Conservation (phyloP, 2,329 filamentous ascomycete species). For the Chrysosporium queenslandicum region DNA sequence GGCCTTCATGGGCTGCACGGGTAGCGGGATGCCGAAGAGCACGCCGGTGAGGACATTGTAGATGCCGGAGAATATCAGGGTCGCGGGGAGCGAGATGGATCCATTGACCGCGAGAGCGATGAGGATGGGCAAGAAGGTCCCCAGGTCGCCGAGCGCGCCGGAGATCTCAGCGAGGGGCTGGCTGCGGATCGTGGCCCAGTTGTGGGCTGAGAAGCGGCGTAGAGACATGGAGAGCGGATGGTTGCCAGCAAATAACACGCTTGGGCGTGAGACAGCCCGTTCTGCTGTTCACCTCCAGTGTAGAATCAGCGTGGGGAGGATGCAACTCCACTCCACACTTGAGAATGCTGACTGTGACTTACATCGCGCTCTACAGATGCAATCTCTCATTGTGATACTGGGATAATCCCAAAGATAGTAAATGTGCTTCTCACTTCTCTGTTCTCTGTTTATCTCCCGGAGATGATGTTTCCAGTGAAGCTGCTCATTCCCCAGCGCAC, state of each 20-base stretch:
- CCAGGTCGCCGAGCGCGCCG: constrained; percentile 77
- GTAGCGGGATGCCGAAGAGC: constrained; percentile 77
- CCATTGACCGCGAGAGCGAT: constrained; percentile 69
- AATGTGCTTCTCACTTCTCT: too few species aligned
- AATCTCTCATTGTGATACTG: too few species aligned
- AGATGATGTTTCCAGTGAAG: too few species aligned
- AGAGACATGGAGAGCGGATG: constrained; percentile 5
- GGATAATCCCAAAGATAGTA: too few species aligned
- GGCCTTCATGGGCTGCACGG: constrained; percentile 83
- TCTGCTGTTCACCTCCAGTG: too few species aligned
- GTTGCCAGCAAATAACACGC: not conserved
- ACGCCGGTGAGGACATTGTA: constrained; percentile 77
- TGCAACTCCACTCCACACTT: too few species aligned
- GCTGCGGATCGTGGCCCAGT: constrained; percentile 46
- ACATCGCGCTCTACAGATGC: too few species aligned
- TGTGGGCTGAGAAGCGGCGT: constrained; percentile 32
- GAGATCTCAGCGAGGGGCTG: constrained; percentile 67
- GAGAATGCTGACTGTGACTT: too few species aligned
- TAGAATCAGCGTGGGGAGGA: too few species aligned
- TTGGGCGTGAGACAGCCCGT: too few species aligned
- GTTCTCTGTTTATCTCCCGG: too few species aligned
- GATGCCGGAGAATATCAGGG: constrained; percentile 76
- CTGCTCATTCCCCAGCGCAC: too few species aligned
- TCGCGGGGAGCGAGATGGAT: constrained; percentile 72
- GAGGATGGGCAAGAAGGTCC: constrained; percentile 79